Evolutionary conservation across 495 filamentous ascomycete species (phyloP).

Genomic region (Penicillium tannophilum): DNA sequence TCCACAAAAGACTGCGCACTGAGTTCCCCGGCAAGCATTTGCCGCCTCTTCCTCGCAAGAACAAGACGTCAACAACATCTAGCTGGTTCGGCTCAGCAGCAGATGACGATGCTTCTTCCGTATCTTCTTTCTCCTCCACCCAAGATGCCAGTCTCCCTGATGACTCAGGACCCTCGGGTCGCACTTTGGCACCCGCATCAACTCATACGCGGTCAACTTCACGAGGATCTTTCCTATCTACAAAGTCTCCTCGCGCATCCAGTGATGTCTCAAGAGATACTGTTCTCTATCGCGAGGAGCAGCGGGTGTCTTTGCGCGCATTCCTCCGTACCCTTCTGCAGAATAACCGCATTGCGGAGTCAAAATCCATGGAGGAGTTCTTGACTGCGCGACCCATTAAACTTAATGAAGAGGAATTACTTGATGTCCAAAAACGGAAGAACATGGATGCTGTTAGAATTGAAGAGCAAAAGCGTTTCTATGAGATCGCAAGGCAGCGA

Average conservation of each 20-base stretch:
- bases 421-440: conserved; percentile 78
- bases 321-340: conserved; percentile 83
- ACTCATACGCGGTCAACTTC: conserved; percentile 41
- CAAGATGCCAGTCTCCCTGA: conserved; percentile 42
- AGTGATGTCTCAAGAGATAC: conserved; percentile 43
- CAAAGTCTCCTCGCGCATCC: conserved; percentile 54
- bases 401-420: conserved; percentile 76
- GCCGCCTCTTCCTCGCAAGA: conserved; percentile 85
- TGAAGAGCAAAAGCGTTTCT: conserved; percentile 90
- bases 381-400: conserved; percentile 67
- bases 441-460: conserved; percentile 84
- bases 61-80: conserved; percentile 70
- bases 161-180: conserved; percentile 31
- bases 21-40: conserved; percentile 93
- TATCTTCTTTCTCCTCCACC: conserved; percentile 80
- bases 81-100: conserved; percentile 54
- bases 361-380: conserved; percentile 80
- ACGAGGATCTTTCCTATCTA: conserved; percentile 37
- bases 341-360: conserved; percentile 79
- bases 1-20: conserved; percentile 76
- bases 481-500: conserved; percentile 88
- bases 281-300: conserved; percentile 82
- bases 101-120: conserved; percentile 71
- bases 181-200: conserved; percentile 27
- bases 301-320: conserved; percentile 87